phyloP scores from a whole-genome alignment of 78 protist genomes.

The Dictyostelium brefeldianum region DNA sequence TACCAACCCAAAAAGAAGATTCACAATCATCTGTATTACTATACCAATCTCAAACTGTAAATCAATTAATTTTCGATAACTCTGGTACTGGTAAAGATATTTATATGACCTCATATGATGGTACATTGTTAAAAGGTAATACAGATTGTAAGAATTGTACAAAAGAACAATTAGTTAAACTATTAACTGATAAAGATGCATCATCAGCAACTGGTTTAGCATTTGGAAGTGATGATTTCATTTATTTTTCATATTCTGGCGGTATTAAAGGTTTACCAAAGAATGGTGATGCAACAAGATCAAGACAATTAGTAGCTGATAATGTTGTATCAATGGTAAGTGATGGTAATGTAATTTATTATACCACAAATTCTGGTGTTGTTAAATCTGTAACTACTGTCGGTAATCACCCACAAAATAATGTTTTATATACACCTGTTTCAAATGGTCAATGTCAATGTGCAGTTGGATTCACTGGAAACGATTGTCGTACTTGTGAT shows the following conservation, averaged over 20 bases:
- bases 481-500: not conserved
- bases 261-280: not conserved
- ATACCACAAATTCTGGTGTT: not conserved
- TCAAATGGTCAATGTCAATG: constrained; percentile 20
- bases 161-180: constrained; percentile 23
- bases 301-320: not conserved
- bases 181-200: not conserved
- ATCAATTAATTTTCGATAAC: not conserved
- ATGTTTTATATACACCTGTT: not conserved
- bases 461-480: constrained; percentile 11
- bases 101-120: constrained; percentile 40
- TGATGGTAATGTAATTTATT: not conserved
- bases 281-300: not conserved
- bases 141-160: constrained; percentile 2
- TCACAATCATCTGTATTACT: not conserved
- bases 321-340: not conserved
- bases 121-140: constrained; percentile 18
- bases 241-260: not conserved
- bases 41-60: constrained; percentile 20
- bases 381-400: constrained; percentile 13
- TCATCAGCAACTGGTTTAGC: not conserved
- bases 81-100: not conserved
- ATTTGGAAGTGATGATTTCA: not conserved
- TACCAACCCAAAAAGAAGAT: constrained; percentile 18
- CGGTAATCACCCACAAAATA: not conserved